phyloP scores from a whole-genome alignment of 768 basidiomycete species.

The Russula griseocarnosa region DNA sequence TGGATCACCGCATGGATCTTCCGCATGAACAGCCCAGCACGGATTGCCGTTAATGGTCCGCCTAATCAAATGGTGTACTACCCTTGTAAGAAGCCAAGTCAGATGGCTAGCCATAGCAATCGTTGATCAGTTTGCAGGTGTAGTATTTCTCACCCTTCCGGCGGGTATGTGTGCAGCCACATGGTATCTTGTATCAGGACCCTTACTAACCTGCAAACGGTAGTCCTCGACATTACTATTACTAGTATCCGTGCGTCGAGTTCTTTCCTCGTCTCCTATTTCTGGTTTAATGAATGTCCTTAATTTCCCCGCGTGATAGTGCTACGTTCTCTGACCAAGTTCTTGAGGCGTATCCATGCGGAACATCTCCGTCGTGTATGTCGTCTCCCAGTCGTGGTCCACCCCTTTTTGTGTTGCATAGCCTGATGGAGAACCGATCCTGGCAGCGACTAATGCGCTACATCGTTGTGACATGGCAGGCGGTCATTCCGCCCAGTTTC shows the following conservation, averaged over 20 bases:
- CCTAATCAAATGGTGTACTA: background rate
- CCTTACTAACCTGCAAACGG: background rate
- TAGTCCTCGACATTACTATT: slow-evolving; percentile 15
- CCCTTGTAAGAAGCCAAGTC: slow-evolving; percentile 15
- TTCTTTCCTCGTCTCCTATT: background rate
- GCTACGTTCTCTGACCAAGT: slow-evolving; percentile 1
- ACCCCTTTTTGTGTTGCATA: background rate
- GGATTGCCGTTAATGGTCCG: no score
- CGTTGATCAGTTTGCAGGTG: slow-evolving; percentile 3
- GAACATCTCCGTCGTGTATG: slow-evolving; percentile 18
- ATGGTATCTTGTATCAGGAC: background rate
- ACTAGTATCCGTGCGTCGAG: slow-evolving; percentile 8
- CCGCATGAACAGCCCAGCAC: background rate
- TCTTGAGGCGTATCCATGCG: slow-evolving; percentile 14
- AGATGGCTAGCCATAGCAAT: background rate
- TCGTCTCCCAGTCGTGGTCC: background rate
- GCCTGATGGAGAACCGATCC: background rate
- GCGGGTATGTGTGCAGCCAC: slow-evolving; percentile 15
- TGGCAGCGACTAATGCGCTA: slow-evolving; percentile 13
- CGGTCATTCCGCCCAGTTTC: slow-evolving; percentile 13
- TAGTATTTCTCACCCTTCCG: slow-evolving; percentile 13
- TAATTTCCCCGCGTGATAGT: background rate
- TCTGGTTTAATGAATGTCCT: background rate
- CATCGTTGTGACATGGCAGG: slow-evolving; percentile 16
- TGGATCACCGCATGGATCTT: slow-evolving; percentile 15